A percentile compares a stretch with the other conserved stretches of the same genome.
These are phyloP conservation scores for Talaromyces sp. DNA, from an alignment of 2,329 filamentous ascomycete genomes.

Conservation along the genomic window DNA sequence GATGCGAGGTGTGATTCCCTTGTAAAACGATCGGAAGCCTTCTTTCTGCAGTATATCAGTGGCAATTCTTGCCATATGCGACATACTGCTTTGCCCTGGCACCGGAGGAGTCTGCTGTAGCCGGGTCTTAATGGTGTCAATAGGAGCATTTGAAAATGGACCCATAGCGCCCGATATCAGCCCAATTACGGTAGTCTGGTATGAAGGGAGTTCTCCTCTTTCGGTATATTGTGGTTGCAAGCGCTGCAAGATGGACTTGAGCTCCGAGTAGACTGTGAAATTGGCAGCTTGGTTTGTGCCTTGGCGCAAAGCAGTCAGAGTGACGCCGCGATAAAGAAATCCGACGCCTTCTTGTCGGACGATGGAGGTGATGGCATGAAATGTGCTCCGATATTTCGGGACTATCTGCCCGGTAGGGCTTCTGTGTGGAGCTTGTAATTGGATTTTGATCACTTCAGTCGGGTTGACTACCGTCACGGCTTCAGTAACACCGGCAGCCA, in stretches of 20 bases:
- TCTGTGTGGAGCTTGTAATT: slow-evolving; percentile 95
- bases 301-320: slow-evolving; percentile 85
- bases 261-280: slow-evolving; percentile 94
- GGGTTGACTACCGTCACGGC: slow-evolving; percentile 93
- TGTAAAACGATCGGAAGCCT: slow-evolving; percentile 92
- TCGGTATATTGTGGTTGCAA: slow-evolving; percentile 58
- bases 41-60: slow-evolving; percentile 88
- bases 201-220: slow-evolving; percentile 65
- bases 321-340: slow-evolving; percentile 87
- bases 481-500: slow-evolving; percentile 93
- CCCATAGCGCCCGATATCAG: slow-evolving; percentile 91
- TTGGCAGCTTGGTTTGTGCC: slow-evolving; percentile 97
- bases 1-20: slow-evolving; percentile 93
- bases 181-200: slow-evolving; percentile 86
- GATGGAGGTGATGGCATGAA: slow-evolving; percentile 78
- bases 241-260: slow-evolving; percentile 71
- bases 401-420: slow-evolving; percentile 94
- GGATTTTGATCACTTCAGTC: slow-evolving; percentile 99
- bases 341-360: slow-evolving; percentile 83
- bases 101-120: slow-evolving; percentile 83
- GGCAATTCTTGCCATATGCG: slow-evolving; percentile 72
- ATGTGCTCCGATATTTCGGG: slow-evolving; percentile 94
- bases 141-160: slow-evolving; percentile 90
- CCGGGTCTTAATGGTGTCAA: slow-evolving; percentile 97
- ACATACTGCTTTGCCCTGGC: slow-evolving; percentile 71